Conservation (phyloP, 306 rosid species). For the Medicago truncatula region DNA sequence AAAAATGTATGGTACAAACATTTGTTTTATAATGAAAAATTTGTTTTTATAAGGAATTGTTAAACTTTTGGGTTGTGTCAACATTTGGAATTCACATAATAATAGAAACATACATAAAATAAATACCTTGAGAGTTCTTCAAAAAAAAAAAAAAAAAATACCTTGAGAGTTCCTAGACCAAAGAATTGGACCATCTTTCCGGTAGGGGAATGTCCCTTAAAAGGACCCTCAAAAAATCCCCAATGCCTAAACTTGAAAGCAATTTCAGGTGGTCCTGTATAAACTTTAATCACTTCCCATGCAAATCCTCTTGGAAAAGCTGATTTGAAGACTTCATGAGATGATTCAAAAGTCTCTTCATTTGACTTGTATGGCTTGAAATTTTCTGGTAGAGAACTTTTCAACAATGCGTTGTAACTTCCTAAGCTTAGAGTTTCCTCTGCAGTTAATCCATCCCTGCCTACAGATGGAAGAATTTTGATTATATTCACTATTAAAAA, state of each 20-base stretch:
- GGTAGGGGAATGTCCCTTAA: slow-evolving; percentile 64
- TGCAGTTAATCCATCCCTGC: slow-evolving; percentile 66
- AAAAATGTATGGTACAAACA: no score
- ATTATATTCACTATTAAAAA: not conserved
- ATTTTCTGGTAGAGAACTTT: slow-evolving; percentile 62
- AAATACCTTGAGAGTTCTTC: slow-evolving; percentile 67
- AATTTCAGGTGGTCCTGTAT: slow-evolving; percentile 70
- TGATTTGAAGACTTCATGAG: slow-evolving; percentile 62
- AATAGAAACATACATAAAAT: not conserved
- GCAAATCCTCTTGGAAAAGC: slow-evolving; percentile 88
- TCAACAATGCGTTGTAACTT: slow-evolving; percentile 68
- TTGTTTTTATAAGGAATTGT: no score
- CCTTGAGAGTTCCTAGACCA: slow-evolving; percentile 76
- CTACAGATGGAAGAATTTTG: slow-evolving; percentile 50
- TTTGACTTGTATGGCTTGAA: slow-evolving; percentile 63
- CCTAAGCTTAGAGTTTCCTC: slow-evolving; percentile 74
- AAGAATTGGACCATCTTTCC: slow-evolving; percentile 63
- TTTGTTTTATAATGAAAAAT: no score
- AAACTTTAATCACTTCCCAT: slow-evolving; percentile 80
- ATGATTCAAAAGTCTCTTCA: slow-evolving; percentile 74
- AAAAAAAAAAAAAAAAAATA: slow-evolving; percentile 28
- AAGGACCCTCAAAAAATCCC: slow-evolving; percentile 89
- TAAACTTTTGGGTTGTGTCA: not conserved
- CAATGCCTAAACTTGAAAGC: slow-evolving; percentile 82
- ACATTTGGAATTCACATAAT: not conserved